phyloP scores from a whole-genome alignment of 1,284 basidiomycete species.

The Ceratobasidium theobromae region DNA sequence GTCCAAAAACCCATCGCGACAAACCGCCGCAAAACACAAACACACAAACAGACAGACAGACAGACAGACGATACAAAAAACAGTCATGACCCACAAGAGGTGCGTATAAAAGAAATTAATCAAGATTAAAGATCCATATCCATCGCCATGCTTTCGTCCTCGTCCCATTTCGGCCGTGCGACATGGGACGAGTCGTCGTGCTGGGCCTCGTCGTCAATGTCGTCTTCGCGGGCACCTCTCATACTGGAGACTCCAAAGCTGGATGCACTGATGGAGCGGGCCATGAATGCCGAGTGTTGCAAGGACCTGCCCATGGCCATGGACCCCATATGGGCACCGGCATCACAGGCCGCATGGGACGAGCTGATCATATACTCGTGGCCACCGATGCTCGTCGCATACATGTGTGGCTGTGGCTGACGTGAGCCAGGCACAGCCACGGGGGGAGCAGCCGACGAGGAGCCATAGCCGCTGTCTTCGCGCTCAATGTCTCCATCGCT shows the following conservation, averaged over 20 bases:
- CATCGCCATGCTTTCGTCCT: slow-evolving; percentile 35
- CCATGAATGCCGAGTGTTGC: neutral
- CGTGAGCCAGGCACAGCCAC: slow-evolving; percentile 2
- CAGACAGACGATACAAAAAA: neutral
- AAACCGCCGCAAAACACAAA: neutral
- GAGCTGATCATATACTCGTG: slow-evolving; percentile 16
- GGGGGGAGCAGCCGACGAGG: slow-evolving; percentile 24
- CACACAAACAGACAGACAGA: neutral
- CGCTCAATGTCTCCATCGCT: slow-evolving; percentile 29
- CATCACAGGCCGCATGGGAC: slow-evolving; percentile 16
- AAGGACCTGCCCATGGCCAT: too few relatives aligned
- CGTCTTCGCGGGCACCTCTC: slow-evolving; percentile 2
- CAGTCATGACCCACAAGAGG: too few relatives aligned
- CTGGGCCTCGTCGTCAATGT: slow-evolving; percentile 4
- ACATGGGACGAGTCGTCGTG: too few relatives aligned
- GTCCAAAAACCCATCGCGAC: neutral
- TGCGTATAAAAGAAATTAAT: too few relatives aligned
- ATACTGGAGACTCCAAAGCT: slow-evolving; percentile 15
- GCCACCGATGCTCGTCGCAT: slow-evolving; percentile 9
- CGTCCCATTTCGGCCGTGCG: slow-evolving; percentile 27
- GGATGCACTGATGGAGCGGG: slow-evolving; percentile 13
- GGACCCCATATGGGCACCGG: slow-evolving; percentile 19
- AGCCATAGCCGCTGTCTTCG: slow-evolving; percentile 29
- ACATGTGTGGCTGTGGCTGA: neutral
- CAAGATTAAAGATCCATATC: slow-evolving; percentile 36